Evolutionary conservation across 1,139 yeast genomes (phyloP), one percentile per base, ranked within the genome.

Genomic region (Hanseniaspora gamundiae): DNA sequence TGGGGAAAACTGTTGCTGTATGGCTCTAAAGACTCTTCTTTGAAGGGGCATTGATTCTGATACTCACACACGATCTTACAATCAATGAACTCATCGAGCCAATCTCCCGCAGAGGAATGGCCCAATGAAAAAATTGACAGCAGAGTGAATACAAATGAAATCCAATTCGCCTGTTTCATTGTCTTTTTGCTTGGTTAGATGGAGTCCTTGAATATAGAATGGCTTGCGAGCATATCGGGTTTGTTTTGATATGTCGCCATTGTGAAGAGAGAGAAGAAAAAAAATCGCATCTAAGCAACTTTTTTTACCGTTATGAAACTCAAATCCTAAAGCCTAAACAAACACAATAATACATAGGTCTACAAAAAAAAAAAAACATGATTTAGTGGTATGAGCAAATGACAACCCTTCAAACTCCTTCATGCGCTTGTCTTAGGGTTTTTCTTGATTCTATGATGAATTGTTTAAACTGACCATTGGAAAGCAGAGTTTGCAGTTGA

Each of bases 81-180:
- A 42, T 73, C 73, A 38, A 67, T 64, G 56, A 86, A 87, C 42
- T 79, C 84, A 6, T 75, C 75, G 33, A 86, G 65, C 35, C 78
- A 74, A 58, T 88, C 95, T 6, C 97, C 97, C 0, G 77, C 76
- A 0, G 95, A 85, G 0, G 76, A 85, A 2, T 4, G 8, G 14
- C 20, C 13, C 4, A n/a, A n/a, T 20, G 28, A 3, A 9, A 24
- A 11, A 11, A 36, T 6, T 13, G 13, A 7, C 27, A 14, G 8
- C 4, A n/a, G 17, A n/a, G 29, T 22, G 27, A 36, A 19, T 4
- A 35, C 8, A 5, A 16, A n/a, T 35, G 22, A 17, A 3, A 17
- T 20, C 13, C 10, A 21, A 5, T 5, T 13, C n/a, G 24, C 3
- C 17, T 13, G 9, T 20, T 17, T 16, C 26, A 35, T 35, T 28